These are phyloP conservation scores for Paxillus rubicundulus DNA, from an alignment of 768 basidiomycete genomes.

Conservation along the genomic window DNA sequence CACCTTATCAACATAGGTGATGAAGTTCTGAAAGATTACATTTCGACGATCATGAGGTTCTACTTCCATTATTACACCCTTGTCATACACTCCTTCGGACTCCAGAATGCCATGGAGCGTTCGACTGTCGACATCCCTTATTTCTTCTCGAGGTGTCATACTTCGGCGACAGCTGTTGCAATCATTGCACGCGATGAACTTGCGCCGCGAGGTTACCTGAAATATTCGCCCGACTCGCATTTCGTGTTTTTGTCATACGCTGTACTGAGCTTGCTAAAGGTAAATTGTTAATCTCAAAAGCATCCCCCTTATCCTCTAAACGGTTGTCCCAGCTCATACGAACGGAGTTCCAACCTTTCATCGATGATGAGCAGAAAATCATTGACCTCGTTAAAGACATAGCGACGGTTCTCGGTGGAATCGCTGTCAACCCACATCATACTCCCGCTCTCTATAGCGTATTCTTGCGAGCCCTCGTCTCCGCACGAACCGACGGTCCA, in stretches of 20 bases:
- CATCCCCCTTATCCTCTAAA: slow-evolving; percentile 9
- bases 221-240: slow-evolving; percentile 85
- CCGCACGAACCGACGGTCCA: slow-evolving; percentile 42
- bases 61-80: slow-evolving; percentile 85
- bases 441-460: slow-evolving; percentile 88
- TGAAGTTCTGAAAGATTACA: slow-evolving; percentile 26
- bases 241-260: slow-evolving; percentile 94
- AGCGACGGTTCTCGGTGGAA: slow-evolving; percentile 72
- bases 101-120: slow-evolving; percentile 92
- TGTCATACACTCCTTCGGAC: slow-evolving; percentile 92
- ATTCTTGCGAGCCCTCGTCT: slow-evolving; percentile 76
- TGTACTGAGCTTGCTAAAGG: slow-evolving; percentile 89
- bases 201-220: slow-evolving; percentile 71
- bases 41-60: slow-evolving; percentile 48
- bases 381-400: slow-evolving; percentile 74
- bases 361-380: slow-evolving; percentile 71
- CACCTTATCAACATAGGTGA: slow-evolving; percentile 20
- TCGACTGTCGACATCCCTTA: slow-evolving; percentile 70
- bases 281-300: slow-evolving; percentile 29
- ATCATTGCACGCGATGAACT: slow-evolving; percentile 74
- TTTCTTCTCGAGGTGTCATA: slow-evolving; percentile 80
- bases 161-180: slow-evolving; percentile 67
- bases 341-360: slow-evolving; percentile 76
- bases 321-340: slow-evolving; percentile 62
- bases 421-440: slow-evolving; percentile 76